Conservation (phyloP, 495 filamentous ascomycete species). For the Penicillium riverlandense region DNA sequence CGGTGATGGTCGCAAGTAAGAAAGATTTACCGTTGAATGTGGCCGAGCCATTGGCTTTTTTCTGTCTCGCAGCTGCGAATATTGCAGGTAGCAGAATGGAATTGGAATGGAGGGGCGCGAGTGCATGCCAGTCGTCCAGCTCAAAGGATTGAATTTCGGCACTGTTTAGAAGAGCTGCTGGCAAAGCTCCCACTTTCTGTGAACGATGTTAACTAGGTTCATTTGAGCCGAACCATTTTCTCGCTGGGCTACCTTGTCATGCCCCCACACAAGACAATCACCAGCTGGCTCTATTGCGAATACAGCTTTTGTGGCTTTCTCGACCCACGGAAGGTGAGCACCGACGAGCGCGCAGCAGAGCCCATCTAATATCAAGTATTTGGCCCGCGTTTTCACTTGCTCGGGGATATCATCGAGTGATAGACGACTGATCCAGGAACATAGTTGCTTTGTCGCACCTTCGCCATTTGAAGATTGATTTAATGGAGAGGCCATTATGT, state of each 20-base stretch:
- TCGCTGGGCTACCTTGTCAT: slow-evolving; percentile 13
- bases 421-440: slow-evolving; percentile 6
- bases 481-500: no score
- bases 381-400: slow-evolving; percentile 16
- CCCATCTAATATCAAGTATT: slow-evolving; percentile 41
- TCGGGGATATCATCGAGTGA: slow-evolving; percentile 4
- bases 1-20: slow-evolving; percentile 29
- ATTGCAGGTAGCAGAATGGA: slow-evolving; percentile 31
- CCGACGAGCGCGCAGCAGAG: slow-evolving; percentile 34
- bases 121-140: slow-evolving; percentile 36
- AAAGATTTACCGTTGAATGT: slow-evolving; percentile 11
- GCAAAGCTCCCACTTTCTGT: slow-evolving; percentile 15
- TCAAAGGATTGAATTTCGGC: slow-evolving; percentile 37
- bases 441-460: slow-evolving; percentile 6
- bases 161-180: slow-evolving; percentile 35
- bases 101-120: slow-evolving; percentile 30
- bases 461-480: no score
- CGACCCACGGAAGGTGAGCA: slow-evolving; percentile 32
- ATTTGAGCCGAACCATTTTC: neutral
- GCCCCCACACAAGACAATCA: slow-evolving; percentile 22
- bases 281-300: slow-evolving; percentile 27
- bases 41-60: neutral
- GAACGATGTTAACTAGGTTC: neutral
- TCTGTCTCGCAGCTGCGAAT: slow-evolving; percentile 24
- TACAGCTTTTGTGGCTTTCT: slow-evolving; percentile 25